A percentile compares a stretch with the other conserved stretches of the same genome.
Evolutionary conservation across 768 basidiomycete genomes (phyloP).

Genomic region (Suillus americanus): DNA sequence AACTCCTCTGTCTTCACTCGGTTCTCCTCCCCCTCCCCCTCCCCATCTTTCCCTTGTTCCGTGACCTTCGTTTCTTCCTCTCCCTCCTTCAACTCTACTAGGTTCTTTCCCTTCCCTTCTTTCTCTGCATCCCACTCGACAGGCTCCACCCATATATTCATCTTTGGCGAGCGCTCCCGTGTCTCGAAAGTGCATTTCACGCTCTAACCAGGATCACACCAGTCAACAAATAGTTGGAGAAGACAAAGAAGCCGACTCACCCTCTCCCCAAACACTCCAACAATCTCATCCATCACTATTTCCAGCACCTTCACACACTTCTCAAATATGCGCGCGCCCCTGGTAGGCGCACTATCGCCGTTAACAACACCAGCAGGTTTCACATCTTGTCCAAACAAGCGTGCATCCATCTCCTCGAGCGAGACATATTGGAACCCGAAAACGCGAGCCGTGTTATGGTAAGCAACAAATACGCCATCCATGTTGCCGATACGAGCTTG

Average conservation of each 20-base stretch:
- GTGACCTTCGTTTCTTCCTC: constrained; percentile 2
- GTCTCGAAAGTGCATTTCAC: constrained; percentile 66
- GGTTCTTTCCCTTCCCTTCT: constrained; percentile 22
- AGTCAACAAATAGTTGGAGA: not conserved
- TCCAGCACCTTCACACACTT: constrained; percentile 76
- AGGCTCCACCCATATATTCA: constrained; percentile 73
- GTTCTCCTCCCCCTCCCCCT: not conserved
- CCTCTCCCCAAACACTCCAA: constrained; percentile 60
- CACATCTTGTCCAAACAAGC: constrained; percentile 57
- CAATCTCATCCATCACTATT: constrained; percentile 55
- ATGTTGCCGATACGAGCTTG: constrained; percentile 96
- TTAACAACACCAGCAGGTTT: constrained; percentile 25
- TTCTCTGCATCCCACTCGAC: constrained; percentile 40
- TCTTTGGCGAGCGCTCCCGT: constrained; percentile 33
- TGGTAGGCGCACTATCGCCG: constrained; percentile 7
- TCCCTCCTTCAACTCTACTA: not conserved
- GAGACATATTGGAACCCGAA: constrained; percentile 96
- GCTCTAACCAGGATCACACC: constrained; percentile 37
- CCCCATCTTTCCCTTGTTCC: not conserved
- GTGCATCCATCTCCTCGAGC: constrained; percentile 82
- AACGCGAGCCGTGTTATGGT: constrained; percentile 82
- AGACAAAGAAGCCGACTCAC: constrained; percentile 38
- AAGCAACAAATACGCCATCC: constrained; percentile 91
- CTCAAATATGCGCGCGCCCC: constrained; percentile 75
- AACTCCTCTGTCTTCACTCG: not conserved